Evolutionary conservation across 2,329 filamentous ascomycete genomes (phyloP).

Genomic region (Colletotrichum cereale): DNA sequence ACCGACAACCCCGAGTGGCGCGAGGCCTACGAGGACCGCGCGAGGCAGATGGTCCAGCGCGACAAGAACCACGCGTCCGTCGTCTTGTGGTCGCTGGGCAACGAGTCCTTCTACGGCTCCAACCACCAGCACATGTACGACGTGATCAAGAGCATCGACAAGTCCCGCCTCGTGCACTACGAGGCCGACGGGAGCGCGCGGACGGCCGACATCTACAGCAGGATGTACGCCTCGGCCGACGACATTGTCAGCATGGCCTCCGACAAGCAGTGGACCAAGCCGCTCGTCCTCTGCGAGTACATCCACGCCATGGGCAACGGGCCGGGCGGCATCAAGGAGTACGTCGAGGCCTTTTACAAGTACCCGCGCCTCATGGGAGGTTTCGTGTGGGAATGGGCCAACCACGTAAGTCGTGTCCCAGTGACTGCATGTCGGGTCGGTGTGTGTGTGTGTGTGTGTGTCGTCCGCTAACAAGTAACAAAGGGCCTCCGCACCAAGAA

Average conservation of each 20-base stretch:
- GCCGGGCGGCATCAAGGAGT: conserved; percentile 75
- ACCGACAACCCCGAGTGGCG: conserved; percentile 72
- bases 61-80: conserved; percentile 72
- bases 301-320: conserved; percentile 79
- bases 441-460: background rate
- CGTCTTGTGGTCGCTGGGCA: conserved; percentile 79
- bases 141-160: conserved; percentile 68
- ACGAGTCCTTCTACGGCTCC: conserved; percentile 77
- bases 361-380: conserved; percentile 68
- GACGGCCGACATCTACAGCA: conserved; percentile 72
- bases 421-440: no score
- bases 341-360: conserved; percentile 73
- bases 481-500: conserved; percentile 59
- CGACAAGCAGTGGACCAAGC: conserved; percentile 62
- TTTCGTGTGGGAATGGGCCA: conserved; percentile 75
- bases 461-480: conserved; percentile 37
- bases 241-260: conserved; percentile 55
- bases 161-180: conserved; percentile 73
- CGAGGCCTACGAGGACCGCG: conserved; percentile 76
- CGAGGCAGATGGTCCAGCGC: conserved; percentile 72
- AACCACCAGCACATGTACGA: conserved; percentile 78
- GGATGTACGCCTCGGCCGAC: conserved; percentile 73
- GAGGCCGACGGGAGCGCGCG: conserved; percentile 71
- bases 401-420: conserved; percentile 60
- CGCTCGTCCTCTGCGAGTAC: conserved; percentile 69